Conservation (phyloP, 805 yeast species). For the Metschnikowia anglica region DNA sequence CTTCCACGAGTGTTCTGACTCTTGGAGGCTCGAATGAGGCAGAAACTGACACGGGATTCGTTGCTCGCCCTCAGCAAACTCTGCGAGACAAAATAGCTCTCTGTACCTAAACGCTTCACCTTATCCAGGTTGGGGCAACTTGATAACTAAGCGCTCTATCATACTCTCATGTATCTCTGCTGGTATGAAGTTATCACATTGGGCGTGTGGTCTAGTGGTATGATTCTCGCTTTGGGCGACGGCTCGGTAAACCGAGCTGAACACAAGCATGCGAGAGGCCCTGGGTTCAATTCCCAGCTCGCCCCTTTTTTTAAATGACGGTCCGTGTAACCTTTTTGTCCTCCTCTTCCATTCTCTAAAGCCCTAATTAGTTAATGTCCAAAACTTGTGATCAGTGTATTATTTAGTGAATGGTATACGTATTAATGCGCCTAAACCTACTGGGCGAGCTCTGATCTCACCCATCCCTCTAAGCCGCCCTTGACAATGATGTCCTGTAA, state of each 20-base stretch:
- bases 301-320: constrained; percentile 18
- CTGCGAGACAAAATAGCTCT: too few species aligned
- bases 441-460: constrained; percentile 60
- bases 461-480: constrained; percentile 99
- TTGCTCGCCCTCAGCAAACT: too few species aligned
- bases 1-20: too few species aligned
- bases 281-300: constrained; percentile 27
- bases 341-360: background rate
- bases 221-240: constrained; percentile 26
- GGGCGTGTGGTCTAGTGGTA: constrained; percentile 29
- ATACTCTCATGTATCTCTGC: too few species aligned
- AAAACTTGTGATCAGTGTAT: too few species aligned
- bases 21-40: too few species aligned
- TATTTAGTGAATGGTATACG: constrained; percentile 1
- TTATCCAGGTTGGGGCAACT: too few species aligned
- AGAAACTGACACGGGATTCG: too few species aligned
- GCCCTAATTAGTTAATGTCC: too few species aligned
- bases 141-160: too few species aligned
- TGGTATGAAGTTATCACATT: too few species aligned
- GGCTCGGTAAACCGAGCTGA: constrained; percentile 5
- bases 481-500: constrained; percentile 94
- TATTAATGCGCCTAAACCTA: constrained; percentile 3
- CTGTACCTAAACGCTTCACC: too few species aligned
- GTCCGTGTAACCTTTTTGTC: background rate
- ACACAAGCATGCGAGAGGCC: constrained; percentile 22